Evolutionary conservation across 805 yeast genomes (phyloP).

Genomic region (Kluyveromyces nonfermentans): DNA sequence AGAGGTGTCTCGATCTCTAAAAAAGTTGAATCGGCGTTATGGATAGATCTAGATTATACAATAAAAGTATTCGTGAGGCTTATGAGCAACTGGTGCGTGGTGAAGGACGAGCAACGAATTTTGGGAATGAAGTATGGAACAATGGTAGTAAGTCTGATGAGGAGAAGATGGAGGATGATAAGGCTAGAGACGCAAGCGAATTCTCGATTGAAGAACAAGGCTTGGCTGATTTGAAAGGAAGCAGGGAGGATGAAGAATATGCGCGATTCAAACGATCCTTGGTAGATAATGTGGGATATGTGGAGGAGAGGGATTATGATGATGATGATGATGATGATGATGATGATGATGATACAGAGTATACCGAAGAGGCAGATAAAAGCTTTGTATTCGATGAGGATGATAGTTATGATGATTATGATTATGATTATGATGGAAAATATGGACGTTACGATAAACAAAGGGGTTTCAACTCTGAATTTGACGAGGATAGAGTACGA

Average conservation of each 20-base stretch:
- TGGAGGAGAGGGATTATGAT: constrained; percentile 12
- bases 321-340: constrained; percentile 13
- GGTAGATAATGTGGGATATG: constrained; percentile 10
- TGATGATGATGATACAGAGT: constrained; percentile 13
- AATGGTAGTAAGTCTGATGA: neutral
- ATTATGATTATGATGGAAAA: neutral
- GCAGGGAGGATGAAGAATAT: constrained; percentile 10
- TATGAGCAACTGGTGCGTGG: constrained; percentile 2
- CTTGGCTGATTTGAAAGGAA: constrained; percentile 3
- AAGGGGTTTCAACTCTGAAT: neutral
- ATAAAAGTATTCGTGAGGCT: constrained; percentile 4
- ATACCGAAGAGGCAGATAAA: constrained; percentile 18
- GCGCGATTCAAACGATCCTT: constrained; percentile 14
- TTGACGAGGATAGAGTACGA: neutral
- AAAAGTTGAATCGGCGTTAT: too few species aligned
- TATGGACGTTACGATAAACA: neutral
- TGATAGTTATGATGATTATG: constrained; percentile 6
- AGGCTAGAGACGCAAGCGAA: constrained; percentile 11
- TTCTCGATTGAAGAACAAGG: neutral
- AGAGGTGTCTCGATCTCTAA: neutral
- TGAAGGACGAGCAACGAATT: neutral
- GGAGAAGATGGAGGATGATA: neutral
- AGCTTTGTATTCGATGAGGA: constrained; percentile 14
- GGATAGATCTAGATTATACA: constrained; percentile 2
- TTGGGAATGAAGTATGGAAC: neutral